Evolutionary conservation across 2,329 filamentous ascomycete species (phyloP).

Genomic region (Colletotrichum tropicale): DNA sequence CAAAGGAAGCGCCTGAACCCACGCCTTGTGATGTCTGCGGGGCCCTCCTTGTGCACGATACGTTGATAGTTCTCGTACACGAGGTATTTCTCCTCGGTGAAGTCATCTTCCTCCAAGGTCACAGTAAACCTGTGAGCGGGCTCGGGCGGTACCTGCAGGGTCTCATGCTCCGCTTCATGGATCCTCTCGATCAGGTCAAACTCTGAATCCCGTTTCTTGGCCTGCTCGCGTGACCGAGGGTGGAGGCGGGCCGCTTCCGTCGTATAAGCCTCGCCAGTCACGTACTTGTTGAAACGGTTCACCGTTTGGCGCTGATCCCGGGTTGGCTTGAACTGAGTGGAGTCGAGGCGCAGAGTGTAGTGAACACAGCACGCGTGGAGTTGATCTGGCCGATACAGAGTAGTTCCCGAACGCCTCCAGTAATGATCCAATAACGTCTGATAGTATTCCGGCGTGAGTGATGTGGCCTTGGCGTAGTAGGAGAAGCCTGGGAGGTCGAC

Average conservation of each 20-base stretch:
- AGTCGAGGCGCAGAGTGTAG: conserved; percentile 80
- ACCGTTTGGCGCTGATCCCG: conserved; percentile 77
- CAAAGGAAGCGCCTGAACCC: conserved; percentile 79
- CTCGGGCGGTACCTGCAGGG: conserved; percentile 60
- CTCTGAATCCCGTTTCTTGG: conserved; percentile 65
- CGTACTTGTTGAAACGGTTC: conserved; percentile 76
- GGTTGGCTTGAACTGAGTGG: conserved; percentile 65
- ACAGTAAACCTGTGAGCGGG: conserved; percentile 73
- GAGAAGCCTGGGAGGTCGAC: conserved; percentile 62
- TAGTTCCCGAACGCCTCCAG: conserved; percentile 75
- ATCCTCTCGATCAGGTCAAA: conserved; percentile 72
- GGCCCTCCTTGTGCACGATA: conserved; percentile 71
- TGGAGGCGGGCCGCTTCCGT: conserved; percentile 67
- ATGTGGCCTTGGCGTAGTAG: conserved; percentile 70
- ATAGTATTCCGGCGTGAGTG: conserved; percentile 70
- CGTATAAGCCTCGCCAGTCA: conserved; percentile 71
- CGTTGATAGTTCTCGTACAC: conserved; percentile 79
- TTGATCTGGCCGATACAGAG: conserved; percentile 81
- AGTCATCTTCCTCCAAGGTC: conserved; percentile 71
- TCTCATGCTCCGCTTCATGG: conserved; percentile 68
- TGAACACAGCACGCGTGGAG: conserved; percentile 87
- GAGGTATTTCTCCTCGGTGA: conserved; percentile 76
- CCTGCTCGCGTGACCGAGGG: conserved; percentile 71
- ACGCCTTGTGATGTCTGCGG: conserved; percentile 58
- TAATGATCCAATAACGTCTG: conserved; percentile 75